Evolutionary conservation across 1,284 basidiomycete genomes (phyloP).

Genomic region (Fomes fomentarius): DNA sequence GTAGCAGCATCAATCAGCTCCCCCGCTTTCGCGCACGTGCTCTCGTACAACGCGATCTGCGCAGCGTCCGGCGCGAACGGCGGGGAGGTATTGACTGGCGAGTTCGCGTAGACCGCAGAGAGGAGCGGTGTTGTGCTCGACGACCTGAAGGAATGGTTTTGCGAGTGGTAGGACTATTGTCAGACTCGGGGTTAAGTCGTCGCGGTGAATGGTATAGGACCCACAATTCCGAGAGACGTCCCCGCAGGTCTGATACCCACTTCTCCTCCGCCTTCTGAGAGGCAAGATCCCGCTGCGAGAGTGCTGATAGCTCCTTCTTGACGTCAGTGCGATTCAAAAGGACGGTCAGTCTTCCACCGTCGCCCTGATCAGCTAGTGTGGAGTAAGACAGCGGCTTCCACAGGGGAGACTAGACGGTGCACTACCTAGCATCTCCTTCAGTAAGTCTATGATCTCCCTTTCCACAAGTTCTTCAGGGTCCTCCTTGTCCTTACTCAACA

Average conservation of each 20-base stretch:
- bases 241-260: slow-evolving; percentile 13
- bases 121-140: slow-evolving; percentile 17
- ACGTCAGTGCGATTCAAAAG: slow-evolving; percentile 28
- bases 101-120: slow-evolving; percentile 24
- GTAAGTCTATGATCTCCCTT: slow-evolving; percentile 13
- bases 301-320: slow-evolving; percentile 15
- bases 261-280: slow-evolving; percentile 8
- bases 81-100: slow-evolving; percentile 31
- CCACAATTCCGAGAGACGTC: slow-evolving; percentile 21
- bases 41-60: slow-evolving; percentile 7
- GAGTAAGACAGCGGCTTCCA: too few relatives aligned
- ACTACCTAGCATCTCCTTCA: slow-evolving; percentile 22
- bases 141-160: slow-evolving; percentile 7
- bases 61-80: slow-evolving; percentile 24
- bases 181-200: too few relatives aligned
- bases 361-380: slow-evolving; percentile 3
- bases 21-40: slow-evolving; percentile 11
- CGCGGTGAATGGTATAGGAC: background rate
- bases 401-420: background rate
- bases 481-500: background rate
- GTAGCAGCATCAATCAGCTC: slow-evolving; percentile 19
- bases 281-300: slow-evolving; percentile 3
- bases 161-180: background rate
- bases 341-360: slow-evolving; percentile 15
- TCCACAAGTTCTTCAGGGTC: slow-evolving; percentile 4